Conservation (phyloP, 768 basidiomycete genomes). For the Lactarius hengduanensis region DNA sequence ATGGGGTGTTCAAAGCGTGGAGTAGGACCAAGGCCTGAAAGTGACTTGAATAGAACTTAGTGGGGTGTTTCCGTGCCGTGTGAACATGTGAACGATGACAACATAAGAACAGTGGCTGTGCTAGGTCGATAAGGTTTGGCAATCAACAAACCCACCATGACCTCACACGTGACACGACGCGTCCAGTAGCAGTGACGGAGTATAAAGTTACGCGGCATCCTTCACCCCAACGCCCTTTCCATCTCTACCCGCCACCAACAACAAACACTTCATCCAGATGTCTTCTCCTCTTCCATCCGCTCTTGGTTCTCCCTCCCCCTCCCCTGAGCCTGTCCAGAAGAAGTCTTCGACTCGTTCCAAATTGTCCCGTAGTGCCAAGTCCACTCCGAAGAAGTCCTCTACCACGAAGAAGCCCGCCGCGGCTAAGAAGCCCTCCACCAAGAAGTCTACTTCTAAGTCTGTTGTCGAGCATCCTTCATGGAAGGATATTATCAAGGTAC, state of each 20-base stretch:
- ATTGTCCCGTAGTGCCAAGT: slow-evolving; percentile 23
- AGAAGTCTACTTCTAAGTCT: slow-evolving; percentile 25
- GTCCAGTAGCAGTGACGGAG: slow-evolving; percentile 19
- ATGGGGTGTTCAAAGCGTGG: slow-evolving; percentile 40
- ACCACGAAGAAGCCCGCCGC: slow-evolving; percentile 24
- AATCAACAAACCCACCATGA: slow-evolving; percentile 26
- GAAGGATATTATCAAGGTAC: slow-evolving; percentile 42
- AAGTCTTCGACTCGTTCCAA: slow-evolving; percentile 20
- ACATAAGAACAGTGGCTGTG: slow-evolving; percentile 23
- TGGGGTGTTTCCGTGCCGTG: neutral
- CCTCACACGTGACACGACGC: slow-evolving; percentile 29
- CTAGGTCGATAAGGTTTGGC: slow-evolving; percentile 23
- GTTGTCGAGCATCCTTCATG: slow-evolving; percentile 36
- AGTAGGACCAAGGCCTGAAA: neutral
- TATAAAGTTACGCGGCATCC: slow-evolving; percentile 27
- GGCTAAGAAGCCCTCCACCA: slow-evolving; percentile 25
- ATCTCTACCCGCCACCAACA: slow-evolving; percentile 13
- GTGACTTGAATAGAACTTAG: neutral
- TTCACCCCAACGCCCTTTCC: slow-evolving; percentile 7
- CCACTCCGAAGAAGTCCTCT: slow-evolving; percentile 26
- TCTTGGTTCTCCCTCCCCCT: slow-evolving; percentile 20
- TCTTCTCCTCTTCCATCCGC: slow-evolving; percentile 26
- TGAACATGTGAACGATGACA: neutral
- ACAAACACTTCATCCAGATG: slow-evolving; percentile 11
- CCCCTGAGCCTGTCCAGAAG: slow-evolving; percentile 6